Base-by-base conservation (phyloP, 768 basidiomycete species). In the Kwoniella bestiolae region DNA sequence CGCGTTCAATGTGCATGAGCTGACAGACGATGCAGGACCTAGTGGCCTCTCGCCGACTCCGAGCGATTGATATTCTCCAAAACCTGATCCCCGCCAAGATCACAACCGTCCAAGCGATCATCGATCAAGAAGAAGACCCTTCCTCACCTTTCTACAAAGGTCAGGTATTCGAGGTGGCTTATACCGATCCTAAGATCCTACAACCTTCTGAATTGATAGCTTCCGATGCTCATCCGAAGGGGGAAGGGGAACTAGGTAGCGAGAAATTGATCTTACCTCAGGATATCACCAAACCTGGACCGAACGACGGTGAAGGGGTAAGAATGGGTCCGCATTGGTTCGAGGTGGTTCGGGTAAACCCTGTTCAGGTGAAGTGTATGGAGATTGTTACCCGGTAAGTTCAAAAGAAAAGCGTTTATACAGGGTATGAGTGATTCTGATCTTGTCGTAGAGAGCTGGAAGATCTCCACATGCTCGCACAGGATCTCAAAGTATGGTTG, bases 401-500 rank as follows among this genome's bases (percentile, higher is more conserved):
- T 14, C 14, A 5, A 14, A 32, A 34, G 23, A n/a, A n/a, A n/a
- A n/a, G n/a, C n/a, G n/a, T n/a, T n/a, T n/a, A n/a, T n/a, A n/a
- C n/a, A n/a, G n/a, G n/a, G 34, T 32, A 16, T 49, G 23, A 29
- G 11, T 32, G 28, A n/a, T 11, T 62, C 8, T 21, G 14, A 16
- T 38, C 26, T 11, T 9, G 14, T 14, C 3, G 12, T 46, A 76
- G 77, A 26, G 77, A 78, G 51, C 50, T 67, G 25, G 69, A 71
- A 64, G 72, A 71, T 14, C 60, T 76, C 5, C 65, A 68, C 26
- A 34, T 65, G 60, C 21, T 75, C 12, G n/a, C 38, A 3, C 60
- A 67, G 46, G 74, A 78, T 57, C 61, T 78, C 18, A 52, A 67
- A 31, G 58, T 73, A 12, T 78, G 77, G 77, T 57, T 78, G 2